Evolutionary conservation across 108 stramenopile species (phyloP).

Genomic region (Poteriospumella lacustris): DNA sequence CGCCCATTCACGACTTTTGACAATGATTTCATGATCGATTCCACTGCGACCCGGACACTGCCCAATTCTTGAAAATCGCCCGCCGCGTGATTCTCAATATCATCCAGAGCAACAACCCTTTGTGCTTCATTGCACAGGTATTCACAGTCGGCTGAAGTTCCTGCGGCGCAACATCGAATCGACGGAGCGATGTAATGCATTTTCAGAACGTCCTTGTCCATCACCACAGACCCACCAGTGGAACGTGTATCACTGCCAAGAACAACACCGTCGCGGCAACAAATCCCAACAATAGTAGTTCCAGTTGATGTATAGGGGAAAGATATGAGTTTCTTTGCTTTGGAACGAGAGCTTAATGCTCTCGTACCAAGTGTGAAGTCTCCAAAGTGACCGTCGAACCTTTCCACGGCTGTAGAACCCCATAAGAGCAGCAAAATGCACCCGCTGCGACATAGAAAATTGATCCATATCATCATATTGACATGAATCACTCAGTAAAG

Average conservation of each 20-base stretch:
- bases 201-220: conserved; percentile 97
- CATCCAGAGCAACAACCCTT: neutral
- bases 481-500: no score
- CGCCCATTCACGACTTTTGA: neutral
- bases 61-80: neutral
- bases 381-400: no score
- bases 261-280: conserved; percentile 44
- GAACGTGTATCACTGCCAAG: conserved; percentile 69
- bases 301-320: no score
- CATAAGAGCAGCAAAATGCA: no score
- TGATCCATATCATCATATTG: no score
- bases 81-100: neutral
- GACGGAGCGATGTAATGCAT: conserved; percentile 97
- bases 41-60: neutral
- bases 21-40: neutral
- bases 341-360: no score
- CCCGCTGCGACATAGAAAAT: no score
- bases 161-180: conserved; percentile 97
- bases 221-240: conserved; percentile 83
- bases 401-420: no score
- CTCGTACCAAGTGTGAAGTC: no score
- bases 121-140: neutral
- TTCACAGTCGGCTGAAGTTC: conserved; percentile 87
- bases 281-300: conserved; percentile 3
- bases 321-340: no score